Percentiles rank a stretch among this genome's conserved stretches.
Evolutionary conservation across 2,329 filamentous ascomycete genomes (phyloP).

Genomic region (Fusarium drepaniforme): DNA sequence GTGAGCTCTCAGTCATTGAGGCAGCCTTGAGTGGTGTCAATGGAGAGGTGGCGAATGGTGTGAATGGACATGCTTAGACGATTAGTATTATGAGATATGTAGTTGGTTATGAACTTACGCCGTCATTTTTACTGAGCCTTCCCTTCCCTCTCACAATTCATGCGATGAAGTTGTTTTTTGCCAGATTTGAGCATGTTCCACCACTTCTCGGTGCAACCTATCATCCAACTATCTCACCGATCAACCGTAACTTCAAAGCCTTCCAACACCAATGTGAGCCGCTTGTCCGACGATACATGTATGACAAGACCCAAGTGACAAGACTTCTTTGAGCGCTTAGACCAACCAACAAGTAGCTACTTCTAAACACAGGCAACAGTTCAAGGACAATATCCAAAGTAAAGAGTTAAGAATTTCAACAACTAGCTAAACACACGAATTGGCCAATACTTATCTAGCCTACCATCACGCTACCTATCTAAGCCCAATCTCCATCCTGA

Average conservation of each 20-base stretch:
- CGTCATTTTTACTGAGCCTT: not conserved
- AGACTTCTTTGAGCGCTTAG: no score
- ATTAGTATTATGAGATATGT: not conserved
- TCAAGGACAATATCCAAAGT: not conserved
- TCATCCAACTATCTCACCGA: not conserved
- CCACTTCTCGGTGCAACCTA: not conserved
- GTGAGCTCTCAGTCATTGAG: constrained; percentile 30
- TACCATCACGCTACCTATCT: not conserved
- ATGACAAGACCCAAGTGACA: not conserved
- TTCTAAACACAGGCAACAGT: not conserved
- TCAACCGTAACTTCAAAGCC: not conserved
- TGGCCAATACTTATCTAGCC: not conserved
- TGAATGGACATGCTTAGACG: not conserved
- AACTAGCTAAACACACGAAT: not conserved
- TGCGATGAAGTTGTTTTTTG: not conserved
- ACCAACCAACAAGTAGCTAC: not conserved
- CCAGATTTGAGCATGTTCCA: not conserved
- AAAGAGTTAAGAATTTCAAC: not conserved
- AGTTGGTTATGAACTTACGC: not conserved
- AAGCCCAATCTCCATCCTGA: constrained; percentile 33
- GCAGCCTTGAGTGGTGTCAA: not conserved
- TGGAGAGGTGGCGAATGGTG: not conserved
- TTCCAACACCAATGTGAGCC: not conserved
- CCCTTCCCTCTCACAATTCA: accelerated
- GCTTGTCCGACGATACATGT: not conserved